Conservation (phyloP, 2,329 filamentous ascomycete species). For the Pseudogymnoascus sp. region DNA sequence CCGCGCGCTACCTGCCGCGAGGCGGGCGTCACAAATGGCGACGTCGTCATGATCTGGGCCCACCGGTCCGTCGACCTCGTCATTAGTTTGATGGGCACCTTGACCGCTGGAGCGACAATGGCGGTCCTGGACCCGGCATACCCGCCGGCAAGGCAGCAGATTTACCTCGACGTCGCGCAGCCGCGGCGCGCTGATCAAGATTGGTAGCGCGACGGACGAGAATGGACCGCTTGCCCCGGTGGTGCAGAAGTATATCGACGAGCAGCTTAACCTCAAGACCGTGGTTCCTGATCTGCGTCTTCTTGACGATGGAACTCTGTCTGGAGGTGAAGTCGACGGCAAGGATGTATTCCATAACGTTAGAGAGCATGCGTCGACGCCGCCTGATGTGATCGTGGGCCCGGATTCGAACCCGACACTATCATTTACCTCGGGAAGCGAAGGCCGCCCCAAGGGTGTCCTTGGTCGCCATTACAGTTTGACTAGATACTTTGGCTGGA, state of each 20-base stretch:
- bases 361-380: constrained; percentile 40
- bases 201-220: constrained; percentile 65
- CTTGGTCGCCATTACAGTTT: constrained; percentile 80
- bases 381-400: constrained; percentile 70
- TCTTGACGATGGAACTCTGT: constrained; percentile 61
- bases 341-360: constrained; percentile 57
- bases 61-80: constrained; percentile 74
- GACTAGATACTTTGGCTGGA: constrained; percentile 86
- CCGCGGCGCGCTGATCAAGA: constrained; percentile 67
- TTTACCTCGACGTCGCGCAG: constrained; percentile 74
- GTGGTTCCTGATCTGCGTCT: constrained; percentile 69
- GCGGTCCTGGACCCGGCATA: constrained; percentile 74
- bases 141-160: constrained; percentile 71
- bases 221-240: constrained; percentile 54
- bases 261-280: constrained; percentile 65
- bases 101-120: constrained; percentile 44
- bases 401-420: constrained; percentile 78
- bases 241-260: constrained; percentile 60
- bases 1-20: constrained; percentile 74
- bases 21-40: constrained; percentile 66
- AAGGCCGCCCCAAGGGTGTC: constrained; percentile 81
- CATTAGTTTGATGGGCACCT: constrained; percentile 73
- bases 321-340: constrained; percentile 61
- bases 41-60: constrained; percentile 91
- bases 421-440: constrained; percentile 65